Conservation (phyloP, 139 green algal genomes). For the Diplosphaera chodatii region DNA sequence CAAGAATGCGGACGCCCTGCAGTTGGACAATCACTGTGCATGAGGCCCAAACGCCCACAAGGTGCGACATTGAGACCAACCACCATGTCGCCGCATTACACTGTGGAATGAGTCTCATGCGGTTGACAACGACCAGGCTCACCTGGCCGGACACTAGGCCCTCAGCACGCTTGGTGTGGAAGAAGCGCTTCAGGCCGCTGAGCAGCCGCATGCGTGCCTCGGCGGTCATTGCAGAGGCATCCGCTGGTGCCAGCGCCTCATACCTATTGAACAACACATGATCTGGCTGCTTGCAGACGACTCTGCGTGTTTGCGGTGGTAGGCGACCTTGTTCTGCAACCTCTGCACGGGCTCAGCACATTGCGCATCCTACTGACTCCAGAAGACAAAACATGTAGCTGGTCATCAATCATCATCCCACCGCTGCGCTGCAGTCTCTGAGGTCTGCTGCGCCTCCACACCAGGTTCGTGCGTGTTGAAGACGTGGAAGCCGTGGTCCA, state of each 20-base stretch:
- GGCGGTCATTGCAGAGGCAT: not conserved
- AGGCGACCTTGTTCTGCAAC: too few relatives aligned
- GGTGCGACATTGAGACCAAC: too few relatives aligned
- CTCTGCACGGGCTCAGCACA: too few relatives aligned
- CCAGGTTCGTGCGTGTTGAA: slow-evolving; percentile 3
- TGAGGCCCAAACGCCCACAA: not conserved
- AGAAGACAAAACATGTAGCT: too few relatives aligned
- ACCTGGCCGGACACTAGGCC: slow-evolving; percentile 30
- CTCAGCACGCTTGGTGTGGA: slow-evolving; percentile 59
- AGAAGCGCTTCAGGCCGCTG: slow-evolving; percentile 62
- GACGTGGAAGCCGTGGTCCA: not conserved
- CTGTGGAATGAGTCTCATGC: too few relatives aligned
- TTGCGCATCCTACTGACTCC: too few relatives aligned
- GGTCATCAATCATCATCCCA: too few relatives aligned
- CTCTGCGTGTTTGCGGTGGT: too few relatives aligned
- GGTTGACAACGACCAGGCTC: too few relatives aligned
- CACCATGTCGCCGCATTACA: too few relatives aligned
- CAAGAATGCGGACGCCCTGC: slow-evolving; percentile 51
- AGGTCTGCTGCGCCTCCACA: slow-evolving; percentile 10
- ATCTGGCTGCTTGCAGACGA: too few relatives aligned
- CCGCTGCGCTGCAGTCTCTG: not conserved
- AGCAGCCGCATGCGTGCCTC: slow-evolving; percentile 34
- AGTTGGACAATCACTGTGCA: not conserved
- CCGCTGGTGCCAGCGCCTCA: not conserved
- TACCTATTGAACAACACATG: not conserved